Conservation (phyloP, 768 basidiomycete species). For the Brasilioporus rufonigricans region DNA sequence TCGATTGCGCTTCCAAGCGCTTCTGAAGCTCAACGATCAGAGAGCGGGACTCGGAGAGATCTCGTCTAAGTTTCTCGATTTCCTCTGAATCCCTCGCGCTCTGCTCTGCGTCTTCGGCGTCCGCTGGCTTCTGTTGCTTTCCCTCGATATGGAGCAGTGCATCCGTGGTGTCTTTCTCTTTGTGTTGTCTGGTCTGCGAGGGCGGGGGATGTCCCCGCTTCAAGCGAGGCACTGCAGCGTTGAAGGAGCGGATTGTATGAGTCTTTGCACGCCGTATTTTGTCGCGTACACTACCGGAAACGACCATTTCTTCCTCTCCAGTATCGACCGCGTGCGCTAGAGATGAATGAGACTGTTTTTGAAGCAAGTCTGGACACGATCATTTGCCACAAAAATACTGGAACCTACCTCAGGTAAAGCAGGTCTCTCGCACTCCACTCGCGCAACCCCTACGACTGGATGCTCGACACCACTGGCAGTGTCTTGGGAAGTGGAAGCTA, state of each 20-base stretch:
- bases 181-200: background rate
- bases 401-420: background rate
- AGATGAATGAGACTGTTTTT: background rate
- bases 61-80: conserved; percentile 3
- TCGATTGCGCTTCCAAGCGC: conserved; percentile 4
- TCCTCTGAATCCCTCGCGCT: background rate
- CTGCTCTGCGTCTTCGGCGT: too few species aligned
- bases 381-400: background rate
- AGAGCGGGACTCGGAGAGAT: conserved; percentile 1
- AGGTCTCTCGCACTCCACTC: background rate
- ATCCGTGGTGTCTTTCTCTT: background rate
- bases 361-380: background rate
- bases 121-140: background rate
- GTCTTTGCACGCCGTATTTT: background rate
- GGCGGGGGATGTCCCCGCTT: background rate
- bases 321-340: background rate
- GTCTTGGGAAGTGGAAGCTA: background rate
- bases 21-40: conserved; percentile 3
- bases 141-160: background rate
- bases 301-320: background rate
- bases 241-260: too few species aligned
- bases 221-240: background rate
- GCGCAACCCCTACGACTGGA: background rate
- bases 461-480: background rate
- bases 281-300: background rate